Evolutionary conservation across 2,329 filamentous ascomycete species (phyloP), one percentile per base, ranked within the genome.

Genomic region (Coniochaeta sp.): DNA sequence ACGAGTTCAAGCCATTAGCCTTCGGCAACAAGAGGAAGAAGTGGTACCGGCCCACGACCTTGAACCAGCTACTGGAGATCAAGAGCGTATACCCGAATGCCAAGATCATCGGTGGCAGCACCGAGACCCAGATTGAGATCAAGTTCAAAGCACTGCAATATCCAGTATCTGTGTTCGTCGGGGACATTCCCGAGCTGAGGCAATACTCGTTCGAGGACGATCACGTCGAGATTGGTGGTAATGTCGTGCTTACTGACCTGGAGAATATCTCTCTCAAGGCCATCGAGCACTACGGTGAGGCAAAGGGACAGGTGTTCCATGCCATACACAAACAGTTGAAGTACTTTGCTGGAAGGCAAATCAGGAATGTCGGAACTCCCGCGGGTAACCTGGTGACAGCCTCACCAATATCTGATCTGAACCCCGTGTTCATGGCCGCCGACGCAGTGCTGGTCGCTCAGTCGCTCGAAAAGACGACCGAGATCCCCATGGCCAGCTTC

Each of bases 81-180:
- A 98, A 98, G 78, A 87, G 81, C 67, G 86, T 84, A 0, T 88
- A 91, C 66, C 93, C 93, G 0, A 86, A 88, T 28, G 91, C 93
- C 5, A 99, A 98, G 74, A 86, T 99, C 63, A 96, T 99, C 63
- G 93, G 92, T 57, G 95, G 95, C 63, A 96, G 92, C 71, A 96
- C 93, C 1, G 95, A 99, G 74, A 98, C 93, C 0, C 95, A 98
- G 74, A 98, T 99, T 62, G 95, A 99, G 75, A 90, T 96, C 76
- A 97, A 96, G 75, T 98, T 99, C 83, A 98, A 98, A 77, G 91
- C 89, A 1, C 85, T 96, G 79, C 84, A 92, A 67, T 98, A 98
- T 71, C 88, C 89, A 4, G 86, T 90, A 1, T 97, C 93, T 0
- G 90, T 99, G 0, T 98, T 89, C 66, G 90, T 98, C 11, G 93